Base-by-base conservation (phyloP, 495 filamentous ascomycete species). In the Podospora pseudocomata region DNA sequence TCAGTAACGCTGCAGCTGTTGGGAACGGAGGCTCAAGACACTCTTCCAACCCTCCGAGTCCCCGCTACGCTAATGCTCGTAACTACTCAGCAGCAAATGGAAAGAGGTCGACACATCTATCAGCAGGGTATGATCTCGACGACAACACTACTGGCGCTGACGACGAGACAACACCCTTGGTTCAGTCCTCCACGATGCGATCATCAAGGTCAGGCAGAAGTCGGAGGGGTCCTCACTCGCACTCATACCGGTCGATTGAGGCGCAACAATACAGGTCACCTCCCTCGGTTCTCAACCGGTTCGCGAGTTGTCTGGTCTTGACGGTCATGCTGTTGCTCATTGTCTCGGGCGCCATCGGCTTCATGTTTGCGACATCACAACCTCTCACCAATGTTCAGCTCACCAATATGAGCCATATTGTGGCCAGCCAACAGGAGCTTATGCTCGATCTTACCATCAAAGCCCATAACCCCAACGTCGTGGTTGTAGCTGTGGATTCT, bases 381-480 rank as follows among this genome's bases (percentile, higher is more conserved):
- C 90, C 93, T 7, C 84, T 99, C 13, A 79, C 88, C 55, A 87
- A 91, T 58, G 89, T 98, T 65, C 81, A 87, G 58, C 83, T 98
- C 32, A 77, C 88, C 55, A 88, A 89, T 54, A 91, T 99, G 68
- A 87, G 89, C 70, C 94, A 97, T 71, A 92, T 99, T 19, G 85
- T 98, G 34, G 93, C 93, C 5, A 96, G 92, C 69, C 90, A 97
- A 75, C 91, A 97, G 77, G 96, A 98, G 74, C 84, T 99, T 20
- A 98, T 99, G 89, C 83, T 99, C 69, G 94, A 99, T 73, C 81
- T 98, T 9, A 87, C 90, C n/a, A 91, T 99, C 53, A 84, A 84
- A 68, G 95, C 94, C 1, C 82, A 91, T 67, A 99, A 99, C 74
- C 95, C 94, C 0, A 99, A 99, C 70, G 84, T 96, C 20, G 89